Base-by-base conservation (phyloP, 2,329 filamentous ascomycete species). In the Endoconidiophora polonica region DNA sequence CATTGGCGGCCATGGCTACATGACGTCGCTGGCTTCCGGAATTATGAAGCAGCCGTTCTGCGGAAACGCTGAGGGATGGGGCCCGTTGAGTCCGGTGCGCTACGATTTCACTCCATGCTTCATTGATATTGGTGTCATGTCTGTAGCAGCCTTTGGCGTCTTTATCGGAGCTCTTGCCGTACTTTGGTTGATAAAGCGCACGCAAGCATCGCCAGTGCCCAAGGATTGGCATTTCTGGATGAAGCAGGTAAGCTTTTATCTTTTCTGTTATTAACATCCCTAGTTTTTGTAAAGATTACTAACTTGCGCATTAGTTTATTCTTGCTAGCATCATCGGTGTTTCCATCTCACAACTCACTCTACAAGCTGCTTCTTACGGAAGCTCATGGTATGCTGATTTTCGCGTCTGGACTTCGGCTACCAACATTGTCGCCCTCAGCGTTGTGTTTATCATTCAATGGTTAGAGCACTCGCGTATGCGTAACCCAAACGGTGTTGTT, bases 101-200 rank as follows among this genome's bases (percentile, higher is more conserved):
- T 95, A 86, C 65, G 91, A 98, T 67, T 87, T 98, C 60, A 96
- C 91, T 14, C 90, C 91, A 39, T 98, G 91, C 69, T 98, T 98
- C 62, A 79, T 96, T 59, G 93, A 98, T 63, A 77, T 94, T 20
- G 88, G 86, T 77, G 77, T 96, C 53, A 77, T 83, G 33, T 67
- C 73, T 1, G 84, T 94, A 24, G 85, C 86, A 6, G 72, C 72
- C 12, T 93, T 82, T 67, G 88, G 90, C 14, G 70, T 95, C 22
- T 50, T 95, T 22, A 73, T 81, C 55, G 91, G 91, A 52, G 72
- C 79, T 5, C 72, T 79, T 43, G 86, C 90, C 26, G 67, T 94
- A 40, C 90, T 81, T 77, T 85, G 85, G 69, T 70, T 96, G 48
- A 63, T 87, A 50, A 77, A 72, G 57, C 83, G 77, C 65, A 81